Conservation (phyloP, 257 asterid species). For the Thymus mandschuricus region DNA sequence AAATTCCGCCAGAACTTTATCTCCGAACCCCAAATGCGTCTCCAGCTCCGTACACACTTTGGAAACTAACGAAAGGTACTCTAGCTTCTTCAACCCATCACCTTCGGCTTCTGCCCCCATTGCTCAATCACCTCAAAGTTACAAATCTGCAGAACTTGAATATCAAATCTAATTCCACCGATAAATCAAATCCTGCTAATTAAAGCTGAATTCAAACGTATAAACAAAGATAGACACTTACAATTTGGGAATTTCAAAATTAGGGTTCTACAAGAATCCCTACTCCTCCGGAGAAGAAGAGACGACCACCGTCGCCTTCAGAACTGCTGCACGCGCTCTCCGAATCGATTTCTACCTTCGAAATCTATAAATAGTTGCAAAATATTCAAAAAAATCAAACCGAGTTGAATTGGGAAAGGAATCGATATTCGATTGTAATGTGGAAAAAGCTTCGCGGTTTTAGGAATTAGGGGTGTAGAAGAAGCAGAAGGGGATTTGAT, state of each 20-base stretch:
- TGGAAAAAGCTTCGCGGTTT: too few relatives aligned
- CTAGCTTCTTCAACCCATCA: conserved; percentile 66
- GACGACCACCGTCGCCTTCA: too few relatives aligned
- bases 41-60: conserved; percentile 86
- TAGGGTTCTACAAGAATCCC: conserved; percentile 1
- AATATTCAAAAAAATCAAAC: too few relatives aligned
- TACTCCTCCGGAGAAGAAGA: neutral
- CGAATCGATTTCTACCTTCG: too few relatives aligned
- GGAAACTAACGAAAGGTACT: conserved; percentile 76
- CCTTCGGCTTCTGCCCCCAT: conserved; percentile 50
- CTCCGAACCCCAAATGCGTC: conserved; percentile 68
- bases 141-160: neutral
- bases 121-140: conserved; percentile 1
- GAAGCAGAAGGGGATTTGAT: too few relatives aligned
- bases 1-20: conserved; percentile 81
- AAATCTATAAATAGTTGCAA: too few relatives aligned
- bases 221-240: neutral
- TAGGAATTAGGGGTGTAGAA: too few relatives aligned
- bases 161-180: neutral
- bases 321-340: too few relatives aligned
- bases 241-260: neutral
- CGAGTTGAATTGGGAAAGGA: too few relatives aligned
- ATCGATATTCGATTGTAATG: too few relatives aligned
- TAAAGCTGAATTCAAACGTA: neutral
- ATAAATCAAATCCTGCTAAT: neutral